Base-by-base conservation (phyloP, 75 land plant species). In the Chamaecyparis obtusa region DNA sequence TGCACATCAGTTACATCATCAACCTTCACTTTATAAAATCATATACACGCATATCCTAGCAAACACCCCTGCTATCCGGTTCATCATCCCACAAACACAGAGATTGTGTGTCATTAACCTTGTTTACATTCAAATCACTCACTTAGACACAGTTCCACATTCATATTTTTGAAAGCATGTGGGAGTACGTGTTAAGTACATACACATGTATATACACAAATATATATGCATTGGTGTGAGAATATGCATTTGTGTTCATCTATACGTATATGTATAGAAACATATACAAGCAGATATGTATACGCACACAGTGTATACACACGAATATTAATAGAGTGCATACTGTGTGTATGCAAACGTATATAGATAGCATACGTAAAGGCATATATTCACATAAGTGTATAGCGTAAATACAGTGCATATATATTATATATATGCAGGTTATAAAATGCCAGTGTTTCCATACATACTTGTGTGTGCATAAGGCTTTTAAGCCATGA, bases 61-160 rank as follows among this genome's bases (percentile, higher is more conserved):
- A 93, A 98, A 94, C 36, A 98, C 99, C 15, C 99, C 99, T 32
- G 99, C 99, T 80, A 96, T 98, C n/a, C 99, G 89, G 49, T 98
- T 98, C 60, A 98, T 96, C 93, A 98, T 98, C 83, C 99, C 71
- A 95, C 99, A 91, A 95, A 98, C 9, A 97, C 96, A 9, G 97
- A 95, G 64, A 98, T 91, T 8, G 99, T 96, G 88, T 96, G 94
- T 30, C 97, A 88, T 46, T 90, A 46, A 95, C 92, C 96, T 97
- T 98, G 89, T 81, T 80, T n/a, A 27, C 32, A 44, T 27, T 14
- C 13, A 71, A 32, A 32, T 32, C 76, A 74, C 0, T 10, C 36
- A 32, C 24, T n/a, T 32, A 2, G 16, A 74, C 76, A 74, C 13
- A 27, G 6, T 4, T 57, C 3, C 7, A 19, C 27, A 19, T 57